Conservation (phyloP, 371 early-diverging fungal genomes). For the Phascolomyces articulosus region DNA sequence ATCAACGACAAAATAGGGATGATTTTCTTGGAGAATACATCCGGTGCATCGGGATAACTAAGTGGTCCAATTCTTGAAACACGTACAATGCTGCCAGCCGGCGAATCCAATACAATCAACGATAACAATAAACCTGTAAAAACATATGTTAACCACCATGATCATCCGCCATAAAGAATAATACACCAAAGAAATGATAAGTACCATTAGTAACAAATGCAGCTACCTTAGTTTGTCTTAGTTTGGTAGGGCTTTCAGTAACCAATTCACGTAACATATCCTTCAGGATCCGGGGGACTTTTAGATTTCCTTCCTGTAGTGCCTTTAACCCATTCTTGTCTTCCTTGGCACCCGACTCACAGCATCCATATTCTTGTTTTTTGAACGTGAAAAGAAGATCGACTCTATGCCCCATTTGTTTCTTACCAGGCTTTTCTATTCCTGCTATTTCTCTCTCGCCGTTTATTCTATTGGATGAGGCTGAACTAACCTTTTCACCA, state of each 20-base stretch:
- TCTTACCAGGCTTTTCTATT: no score
- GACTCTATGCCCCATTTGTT: no score
- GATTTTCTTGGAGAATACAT: slow-evolving; percentile 4
- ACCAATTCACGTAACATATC: not conserved
- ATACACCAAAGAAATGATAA: not conserved
- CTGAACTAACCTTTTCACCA: no score
- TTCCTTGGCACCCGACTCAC: no score
- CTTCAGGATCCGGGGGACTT: not conserved
- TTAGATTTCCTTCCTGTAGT: not conserved
- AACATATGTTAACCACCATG: not conserved
- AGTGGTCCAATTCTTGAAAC: not conserved
- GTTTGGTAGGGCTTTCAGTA: not conserved
- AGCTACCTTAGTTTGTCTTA: no score
- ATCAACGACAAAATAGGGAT: not conserved
- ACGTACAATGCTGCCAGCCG: not conserved
- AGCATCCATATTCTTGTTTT: no score
- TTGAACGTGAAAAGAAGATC: no score
- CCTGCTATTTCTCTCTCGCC: no score
- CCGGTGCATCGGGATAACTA: not conserved
- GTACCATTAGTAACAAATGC: not conserved
- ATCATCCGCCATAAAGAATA: not conserved
- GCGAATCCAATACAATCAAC: no score
- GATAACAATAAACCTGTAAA: no score
- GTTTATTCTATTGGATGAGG: no score
- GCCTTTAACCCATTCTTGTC: not conserved